Conservation (phyloP, 805 yeast genomes). For the Sugiyamaella marilandica region DNA sequence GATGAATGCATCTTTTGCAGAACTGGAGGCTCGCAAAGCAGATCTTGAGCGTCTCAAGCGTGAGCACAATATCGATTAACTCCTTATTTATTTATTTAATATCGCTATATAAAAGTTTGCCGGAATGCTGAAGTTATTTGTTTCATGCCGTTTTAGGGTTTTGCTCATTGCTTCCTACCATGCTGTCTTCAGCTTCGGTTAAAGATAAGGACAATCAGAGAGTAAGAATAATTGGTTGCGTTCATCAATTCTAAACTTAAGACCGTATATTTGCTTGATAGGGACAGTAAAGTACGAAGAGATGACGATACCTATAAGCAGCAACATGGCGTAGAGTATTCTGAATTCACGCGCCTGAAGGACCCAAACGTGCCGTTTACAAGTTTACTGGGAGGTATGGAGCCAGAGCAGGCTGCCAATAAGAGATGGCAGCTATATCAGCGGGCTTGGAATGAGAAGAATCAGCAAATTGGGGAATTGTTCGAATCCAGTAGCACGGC, state of each 20-base stretch:
- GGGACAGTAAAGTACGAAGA: not conserved
- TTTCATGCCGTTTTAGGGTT: not conserved
- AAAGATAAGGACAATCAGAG: conserved; percentile 20
- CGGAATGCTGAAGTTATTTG: not conserved
- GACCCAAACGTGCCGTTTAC: conserved; percentile 38
- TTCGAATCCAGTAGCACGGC: conserved; percentile 23
- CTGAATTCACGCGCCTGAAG: conserved; percentile 13
- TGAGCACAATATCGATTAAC: conserved; percentile 21
- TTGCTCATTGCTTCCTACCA: too few species aligned
- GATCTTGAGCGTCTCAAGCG: conserved; percentile 30
- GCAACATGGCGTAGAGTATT: conserved; percentile 1
- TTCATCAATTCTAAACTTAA: conserved; percentile 14
- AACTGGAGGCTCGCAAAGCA: conserved; percentile 26
- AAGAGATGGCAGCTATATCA: conserved; percentile 41
- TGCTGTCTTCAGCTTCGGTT: not conserved
- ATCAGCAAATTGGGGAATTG: conserved; percentile 30
- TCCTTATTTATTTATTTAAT: not conserved
- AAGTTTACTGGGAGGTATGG: conserved; percentile 41
- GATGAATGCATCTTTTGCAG: conserved; percentile 27
- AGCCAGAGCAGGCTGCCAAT: conserved; percentile 35
- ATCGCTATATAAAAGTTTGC: not conserved
- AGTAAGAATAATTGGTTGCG: conserved; percentile 12
- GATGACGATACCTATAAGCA: not conserved
- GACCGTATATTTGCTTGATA: conserved; percentile 18
- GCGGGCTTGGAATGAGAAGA: conserved; percentile 37